Evolutionary conservation across 495 filamentous ascomycete species (phyloP).

Genomic region (Beverwykella pulmonaria): DNA sequence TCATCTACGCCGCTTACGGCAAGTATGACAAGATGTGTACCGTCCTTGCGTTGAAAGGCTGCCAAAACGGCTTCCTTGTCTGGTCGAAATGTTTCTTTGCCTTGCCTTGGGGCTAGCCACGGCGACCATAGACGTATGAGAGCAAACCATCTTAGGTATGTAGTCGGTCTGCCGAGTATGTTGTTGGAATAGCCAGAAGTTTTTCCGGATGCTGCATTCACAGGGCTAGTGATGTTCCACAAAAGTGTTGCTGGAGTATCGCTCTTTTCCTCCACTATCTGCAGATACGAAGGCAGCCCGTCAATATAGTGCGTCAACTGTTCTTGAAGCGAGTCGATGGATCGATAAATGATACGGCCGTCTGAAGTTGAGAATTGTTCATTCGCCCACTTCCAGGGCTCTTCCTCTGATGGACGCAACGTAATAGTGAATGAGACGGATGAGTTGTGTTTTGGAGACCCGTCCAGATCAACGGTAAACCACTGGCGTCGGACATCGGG

Average conservation of each 20-base stretch:
- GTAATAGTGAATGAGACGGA: constrained; percentile 73
- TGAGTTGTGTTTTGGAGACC: constrained; percentile 40
- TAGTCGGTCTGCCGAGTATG: constrained; percentile 66
- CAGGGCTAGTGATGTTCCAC: constrained; percentile 66
- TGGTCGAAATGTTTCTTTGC: constrained; percentile 62
- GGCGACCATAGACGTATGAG: constrained; percentile 76
- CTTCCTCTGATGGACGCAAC: constrained; percentile 58
- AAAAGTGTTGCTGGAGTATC: constrained; percentile 71
- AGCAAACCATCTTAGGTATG: constrained; percentile 67
- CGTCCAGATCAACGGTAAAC: constrained; percentile 46
- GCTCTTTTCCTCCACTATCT: constrained; percentile 58
- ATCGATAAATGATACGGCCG: constrained; percentile 62
- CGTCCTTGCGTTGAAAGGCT: constrained; percentile 76
- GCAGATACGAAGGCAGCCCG: constrained; percentile 59
- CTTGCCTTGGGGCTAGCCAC: constrained; percentile 89
- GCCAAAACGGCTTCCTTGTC: constrained; percentile 79
- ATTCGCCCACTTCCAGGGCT: constrained; percentile 76
- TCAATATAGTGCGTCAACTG: constrained; percentile 64
- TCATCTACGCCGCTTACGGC: constrained; percentile 77
- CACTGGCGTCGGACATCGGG: constrained; percentile 40
- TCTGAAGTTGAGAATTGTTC: constrained; percentile 62
- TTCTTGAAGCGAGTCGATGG: constrained; percentile 38
- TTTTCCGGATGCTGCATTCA: constrained; percentile 57
- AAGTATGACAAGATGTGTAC: constrained; percentile 77
- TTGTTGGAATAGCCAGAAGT: constrained; percentile 58